Base-by-base conservation (phyloP, 805 yeast genomes). In the Saccharomyces eubayanus region DNA sequence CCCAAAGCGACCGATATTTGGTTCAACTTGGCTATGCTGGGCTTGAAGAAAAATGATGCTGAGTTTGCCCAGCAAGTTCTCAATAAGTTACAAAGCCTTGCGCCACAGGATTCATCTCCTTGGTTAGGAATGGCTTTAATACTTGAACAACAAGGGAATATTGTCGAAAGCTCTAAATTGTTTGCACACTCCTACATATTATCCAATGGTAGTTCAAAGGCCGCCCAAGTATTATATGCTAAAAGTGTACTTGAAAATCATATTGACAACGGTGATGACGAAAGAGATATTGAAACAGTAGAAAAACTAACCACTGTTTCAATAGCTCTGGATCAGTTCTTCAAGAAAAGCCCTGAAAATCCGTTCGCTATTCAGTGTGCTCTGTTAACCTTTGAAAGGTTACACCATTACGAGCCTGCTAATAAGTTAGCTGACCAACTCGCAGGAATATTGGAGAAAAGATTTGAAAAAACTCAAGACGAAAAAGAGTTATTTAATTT, bases 91-190 rank as follows among this genome's bases (percentile, higher is more conserved):
- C 92, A 87, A 60, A 82, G 96, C 21, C 73, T 89, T 11, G 85
- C 91, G 2, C 97, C 99, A 2, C 86, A 83, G 51, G 78, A 77
- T 51, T 75, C 87, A 0, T 74, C 74, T 5, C 80, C 97, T 0
- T 94, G 98, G 98, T 66, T 87, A 31, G 97, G 96, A 1, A 83
- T 84, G 62, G 97, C 97, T 0, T 64, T 92, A 36, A 74, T 80
- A 0, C 71, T 77, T 6, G 78, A 79, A 53, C 79, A 75, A 0
- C 59, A 64, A 11, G 88, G 86, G 2, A 77, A 84, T 49, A 45
- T 46, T 0, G 68, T 66, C 1, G 74, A 72, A n/a, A 83, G 96
- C 0, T 65, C 76, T 5, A 74, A 77, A 12, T 67, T 87, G 50
- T 84, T 84, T 62, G 84, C 87, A 1, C 97, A 94, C 69, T 87